Conservation (phyloP, 345 rosid genomes). For the Anastatica hierochuntica region DNA sequence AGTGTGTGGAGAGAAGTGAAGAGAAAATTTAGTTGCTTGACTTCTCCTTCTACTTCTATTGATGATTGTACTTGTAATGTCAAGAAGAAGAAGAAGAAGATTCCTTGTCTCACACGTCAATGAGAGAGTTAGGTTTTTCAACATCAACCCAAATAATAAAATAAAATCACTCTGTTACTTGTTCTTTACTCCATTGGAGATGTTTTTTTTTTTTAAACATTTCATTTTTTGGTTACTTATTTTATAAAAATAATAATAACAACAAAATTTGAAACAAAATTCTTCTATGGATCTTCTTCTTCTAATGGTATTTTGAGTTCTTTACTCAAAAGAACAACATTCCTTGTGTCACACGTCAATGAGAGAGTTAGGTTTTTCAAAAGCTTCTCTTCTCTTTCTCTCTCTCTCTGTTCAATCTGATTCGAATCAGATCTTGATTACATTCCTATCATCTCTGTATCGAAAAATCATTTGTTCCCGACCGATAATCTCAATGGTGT, state of each 20-base stretch:
- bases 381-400: too few species aligned
- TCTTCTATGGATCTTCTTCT: too few species aligned
- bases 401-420: slow-evolving; percentile 9
- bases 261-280: too few species aligned
- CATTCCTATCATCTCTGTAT: too few species aligned
- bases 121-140: background rate
- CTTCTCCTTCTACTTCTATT: slow-evolving; percentile 11
- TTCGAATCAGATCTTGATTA: too few species aligned
- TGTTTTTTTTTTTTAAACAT: too few species aligned
- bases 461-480: slow-evolving; percentile 10
- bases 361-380: background rate
- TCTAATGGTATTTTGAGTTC: too few species aligned
- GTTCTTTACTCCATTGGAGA: too few species aligned
- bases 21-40: slow-evolving; percentile 78
- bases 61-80: slow-evolving; percentile 16
- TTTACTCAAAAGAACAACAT: slow-evolving; percentile 16
- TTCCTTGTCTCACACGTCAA: slow-evolving; percentile 20
- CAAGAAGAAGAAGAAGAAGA: slow-evolving; percentile 13
- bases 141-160: too few species aligned
- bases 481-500: slow-evolving; percentile 19
- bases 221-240: too few species aligned
- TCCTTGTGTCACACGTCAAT: slow-evolving; percentile 20
- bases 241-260: too few species aligned
- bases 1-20: slow-evolving; percentile 72
- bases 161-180: too few species aligned